These are phyloP conservation scores for Pleurotus tuber-regium DNA, from an alignment of 768 basidiomycete species.

Conservation along the genomic window DNA sequence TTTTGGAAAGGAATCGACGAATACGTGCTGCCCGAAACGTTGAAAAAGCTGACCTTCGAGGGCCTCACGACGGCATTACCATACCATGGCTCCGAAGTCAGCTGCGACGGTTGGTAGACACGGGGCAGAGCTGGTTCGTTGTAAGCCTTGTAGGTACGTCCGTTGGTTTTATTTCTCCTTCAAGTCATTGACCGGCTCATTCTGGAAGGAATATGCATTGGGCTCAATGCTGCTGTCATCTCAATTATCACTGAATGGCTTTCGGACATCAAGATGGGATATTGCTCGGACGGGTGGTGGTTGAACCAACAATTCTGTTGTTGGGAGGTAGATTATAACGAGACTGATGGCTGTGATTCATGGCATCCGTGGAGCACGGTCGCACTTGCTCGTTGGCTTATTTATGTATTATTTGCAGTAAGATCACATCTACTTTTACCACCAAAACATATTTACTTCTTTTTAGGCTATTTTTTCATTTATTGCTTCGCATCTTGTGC, in stretches of 20 bases:
- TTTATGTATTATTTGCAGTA: constrained; percentile 90
- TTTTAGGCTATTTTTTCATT: constrained; percentile 79
- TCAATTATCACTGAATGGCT: constrained; percentile 97
- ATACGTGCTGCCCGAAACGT: constrained; percentile 55
- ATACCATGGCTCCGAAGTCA: constrained; percentile 61
- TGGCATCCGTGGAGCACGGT: constrained; percentile 90
- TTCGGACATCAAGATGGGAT: constrained; percentile 96
- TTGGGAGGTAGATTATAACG: constrained; percentile 88
- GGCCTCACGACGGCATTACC: constrained; percentile 49
- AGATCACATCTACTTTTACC: constrained; percentile 23
- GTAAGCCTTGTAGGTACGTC: constrained; percentile 84
- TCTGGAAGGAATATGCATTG: constrained; percentile 78
- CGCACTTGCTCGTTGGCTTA: constrained; percentile 70
- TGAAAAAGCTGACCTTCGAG: constrained; percentile 36
- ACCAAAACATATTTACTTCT: background rate
- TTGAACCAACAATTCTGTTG: constrained; percentile 97
- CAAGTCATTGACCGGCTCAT: constrained; percentile 8
- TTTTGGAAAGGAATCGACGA: constrained; percentile 81
- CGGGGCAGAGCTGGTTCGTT: constrained; percentile 91
- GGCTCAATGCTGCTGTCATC: constrained; percentile 90
- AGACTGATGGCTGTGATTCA: constrained; percentile 78
- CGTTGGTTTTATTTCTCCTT: background rate
- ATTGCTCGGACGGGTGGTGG: constrained; percentile 98
- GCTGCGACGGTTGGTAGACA: constrained; percentile 54
- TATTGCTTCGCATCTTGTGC: constrained; percentile 85